Evolutionary conservation across 768 basidiomycete species (phyloP).

Genomic region (Termitomyces heimii): DNA sequence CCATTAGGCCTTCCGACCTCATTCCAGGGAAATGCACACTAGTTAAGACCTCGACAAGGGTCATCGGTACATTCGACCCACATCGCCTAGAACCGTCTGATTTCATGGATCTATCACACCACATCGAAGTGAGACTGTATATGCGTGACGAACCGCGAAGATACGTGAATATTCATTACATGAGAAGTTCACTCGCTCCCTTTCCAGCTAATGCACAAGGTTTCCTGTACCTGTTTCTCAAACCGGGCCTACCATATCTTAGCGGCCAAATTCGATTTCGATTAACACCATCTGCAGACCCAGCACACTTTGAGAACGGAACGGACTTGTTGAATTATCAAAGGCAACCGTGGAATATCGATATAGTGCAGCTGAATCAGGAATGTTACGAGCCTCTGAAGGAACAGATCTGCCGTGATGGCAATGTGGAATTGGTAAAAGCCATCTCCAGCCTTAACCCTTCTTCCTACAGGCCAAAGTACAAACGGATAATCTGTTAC

Average conservation of each 20-base stretch:
- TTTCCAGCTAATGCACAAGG: background rate
- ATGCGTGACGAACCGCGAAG: background rate
- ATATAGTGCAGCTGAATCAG: background rate
- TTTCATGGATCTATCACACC: background rate
- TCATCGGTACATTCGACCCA: background rate
- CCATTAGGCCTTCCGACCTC: background rate
- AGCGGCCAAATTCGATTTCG: background rate
- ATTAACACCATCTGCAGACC: background rate
- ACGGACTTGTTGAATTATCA: background rate
- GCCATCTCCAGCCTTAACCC: background rate
- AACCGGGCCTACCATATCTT: background rate
- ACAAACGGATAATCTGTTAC: background rate
- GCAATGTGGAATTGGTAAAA: background rate
- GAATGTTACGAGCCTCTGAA: background rate
- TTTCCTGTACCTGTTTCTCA: background rate
- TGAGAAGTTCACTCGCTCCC: background rate
- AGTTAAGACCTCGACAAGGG: background rate
- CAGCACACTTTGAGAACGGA: background rate
- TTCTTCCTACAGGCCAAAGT: too few relatives aligned
- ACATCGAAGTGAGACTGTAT: accelerated
- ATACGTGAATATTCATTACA: background rate
- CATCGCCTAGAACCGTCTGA: background rate
- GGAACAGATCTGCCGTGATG: background rate
- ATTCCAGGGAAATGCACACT: background rate
- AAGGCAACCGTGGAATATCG: background rate